Evolutionary conservation across 805 yeast genomes (phyloP).

Genomic region (Wickerhamiella brachini): DNA sequence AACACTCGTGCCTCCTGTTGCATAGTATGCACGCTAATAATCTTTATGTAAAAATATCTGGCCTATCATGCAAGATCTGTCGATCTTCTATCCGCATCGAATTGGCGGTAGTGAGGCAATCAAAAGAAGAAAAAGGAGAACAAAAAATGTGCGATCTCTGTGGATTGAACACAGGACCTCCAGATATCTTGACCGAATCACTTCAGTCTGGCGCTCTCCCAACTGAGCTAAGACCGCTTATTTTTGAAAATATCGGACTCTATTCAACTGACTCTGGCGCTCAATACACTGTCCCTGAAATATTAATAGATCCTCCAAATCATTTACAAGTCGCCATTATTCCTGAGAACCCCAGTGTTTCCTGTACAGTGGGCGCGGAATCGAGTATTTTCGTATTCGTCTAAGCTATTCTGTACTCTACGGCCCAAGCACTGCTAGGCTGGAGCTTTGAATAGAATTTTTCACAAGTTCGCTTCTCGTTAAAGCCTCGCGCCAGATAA

Average conservation of each 20-base stretch:
- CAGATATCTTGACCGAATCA: constrained; percentile 33
- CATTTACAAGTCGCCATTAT: too few species aligned
- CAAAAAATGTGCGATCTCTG: constrained; percentile 32
- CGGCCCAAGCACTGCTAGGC: constrained; percentile 1
- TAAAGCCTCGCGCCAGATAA: constrained; percentile 2
- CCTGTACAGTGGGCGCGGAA: too few species aligned
- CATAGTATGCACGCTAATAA: too few species aligned
- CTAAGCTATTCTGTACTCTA: neutral
- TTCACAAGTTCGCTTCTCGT: neutral
- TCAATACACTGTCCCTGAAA: too few species aligned
- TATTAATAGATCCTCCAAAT: too few species aligned
- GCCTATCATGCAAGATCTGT: too few species aligned
- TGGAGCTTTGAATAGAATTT: neutral
- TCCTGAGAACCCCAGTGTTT: too few species aligned
- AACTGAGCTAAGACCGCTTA: constrained; percentile 34
- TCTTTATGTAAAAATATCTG: too few species aligned
- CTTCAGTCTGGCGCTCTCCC: constrained; percentile 40
- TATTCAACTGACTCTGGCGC: neutral
- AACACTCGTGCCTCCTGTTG: too few species aligned
- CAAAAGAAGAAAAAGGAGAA: neutral
- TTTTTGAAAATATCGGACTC: neutral
- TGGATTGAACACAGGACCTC: constrained; percentile 86
- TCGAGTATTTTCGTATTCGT: too few species aligned
- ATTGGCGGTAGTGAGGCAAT: too few species aligned
- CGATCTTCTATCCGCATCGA: too few species aligned